Base-by-base conservation (phyloP, 306 rosid species). In the Fragaria iinumae region DNA sequence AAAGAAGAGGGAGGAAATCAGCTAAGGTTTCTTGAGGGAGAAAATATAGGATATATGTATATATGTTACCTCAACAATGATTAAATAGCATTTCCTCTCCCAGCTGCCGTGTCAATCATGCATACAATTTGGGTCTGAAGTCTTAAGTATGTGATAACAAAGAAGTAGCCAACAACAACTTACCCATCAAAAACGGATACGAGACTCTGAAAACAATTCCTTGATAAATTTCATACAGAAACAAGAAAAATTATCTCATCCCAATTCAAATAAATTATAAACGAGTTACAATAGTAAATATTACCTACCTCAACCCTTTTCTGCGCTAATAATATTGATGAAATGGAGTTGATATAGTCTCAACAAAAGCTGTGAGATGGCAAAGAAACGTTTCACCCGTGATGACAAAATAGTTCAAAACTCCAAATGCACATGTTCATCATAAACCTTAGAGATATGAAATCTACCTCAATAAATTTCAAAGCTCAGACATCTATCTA, bases 251-350 rank as follows among this genome's bases (percentile, higher is more conserved):
- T 76, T 71, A 66, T 71, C 80, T 76, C 77, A 80, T 83, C 67
- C 86, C 85, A 80, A 73, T 78, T 65, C 78, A 82, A 81, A 63
- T 65, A 69, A 64, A 80, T 81, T 76, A 73, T 79, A 77, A 82
- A 80, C 11, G 78, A 86, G 86, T 87, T 79, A 76, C 90, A 85
- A 81, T 85, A 80, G 85, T 62, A 80, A 83, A 85, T 67, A 44
- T 47, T 91, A 85, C 99, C 99, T 96, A 89, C 99, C 99, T 96
- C 97, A 81, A 86, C 90, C 87, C 81, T 89, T 86, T 91, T 89
- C 91, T 86, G 88, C 93, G 85, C 84, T 77, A 84, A 88, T 83
- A 86, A 87, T 84, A 86, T 81, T 80, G 99, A 90, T 84, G 97
- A 84, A 87, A 90, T 88, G 91, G 89, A 87, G 97, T 91, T 80